Conservation (phyloP, 192 early-diverging fungal species). For the Backusella psychrophila region DNA sequence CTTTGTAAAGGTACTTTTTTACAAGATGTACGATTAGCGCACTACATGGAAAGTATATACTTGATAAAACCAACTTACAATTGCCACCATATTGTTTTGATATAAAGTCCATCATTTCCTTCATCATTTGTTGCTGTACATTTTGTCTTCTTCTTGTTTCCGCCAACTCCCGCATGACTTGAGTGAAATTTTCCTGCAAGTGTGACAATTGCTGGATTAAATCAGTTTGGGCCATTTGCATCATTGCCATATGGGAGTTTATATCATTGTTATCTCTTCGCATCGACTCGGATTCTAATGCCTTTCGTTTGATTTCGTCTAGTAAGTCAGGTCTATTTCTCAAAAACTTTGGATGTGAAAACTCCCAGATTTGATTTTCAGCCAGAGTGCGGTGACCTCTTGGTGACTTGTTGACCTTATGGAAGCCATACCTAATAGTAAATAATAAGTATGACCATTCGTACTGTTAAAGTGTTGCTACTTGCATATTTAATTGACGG, state of each 20-base stretch:
- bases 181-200: slow-evolving; percentile 70
- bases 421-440: slow-evolving; percentile 73
- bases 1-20: not conserved
- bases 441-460: not conserved
- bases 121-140: slow-evolving; percentile 63
- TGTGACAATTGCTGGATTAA: slow-evolving; percentile 70
- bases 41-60: not conserved
- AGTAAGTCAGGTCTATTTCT: slow-evolving; percentile 72
- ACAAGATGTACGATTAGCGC: not conserved
- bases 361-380: slow-evolving; percentile 92
- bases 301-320: slow-evolving; percentile 91
- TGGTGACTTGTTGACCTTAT: slow-evolving; percentile 91
- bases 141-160: slow-evolving; percentile 69
- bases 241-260: slow-evolving; percentile 70
- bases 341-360: slow-evolving; percentile 80
- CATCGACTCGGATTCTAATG: slow-evolving; percentile 79
- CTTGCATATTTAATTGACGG: slow-evolving; percentile 82
- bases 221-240: slow-evolving; percentile 75
- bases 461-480: not conserved
- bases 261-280: slow-evolving; percentile 76
- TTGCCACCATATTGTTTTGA: slow-evolving; percentile 36
- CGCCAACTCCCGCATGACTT: slow-evolving; percentile 71
- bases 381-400: slow-evolving; percentile 79
- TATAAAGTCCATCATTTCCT: slow-evolving; percentile 64
- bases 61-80: not conserved